Conservation (phyloP, 177 flowering plant genomes). For the Tripterygium wilfordii region DNA sequence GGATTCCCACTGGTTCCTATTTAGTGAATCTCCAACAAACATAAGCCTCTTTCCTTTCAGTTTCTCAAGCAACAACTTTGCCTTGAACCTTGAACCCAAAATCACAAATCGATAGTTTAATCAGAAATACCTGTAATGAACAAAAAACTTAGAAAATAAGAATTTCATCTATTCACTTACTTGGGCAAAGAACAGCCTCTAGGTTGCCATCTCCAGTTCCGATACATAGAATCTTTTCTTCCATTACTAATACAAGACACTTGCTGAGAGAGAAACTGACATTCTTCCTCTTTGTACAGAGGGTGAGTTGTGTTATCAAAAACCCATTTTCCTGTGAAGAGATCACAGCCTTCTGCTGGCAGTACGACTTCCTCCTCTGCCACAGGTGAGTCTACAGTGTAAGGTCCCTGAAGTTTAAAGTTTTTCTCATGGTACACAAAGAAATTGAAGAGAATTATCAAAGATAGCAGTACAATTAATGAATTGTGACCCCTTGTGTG, state of each 20-base stretch:
- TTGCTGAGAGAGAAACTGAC: slow-evolving; percentile 80
- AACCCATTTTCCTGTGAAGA: slow-evolving; percentile 83
- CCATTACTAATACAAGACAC: slow-evolving; percentile 96
- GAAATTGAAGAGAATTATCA: background rate
- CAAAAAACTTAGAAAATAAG: background rate
- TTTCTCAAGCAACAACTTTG: slow-evolving; percentile 69
- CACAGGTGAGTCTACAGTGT: slow-evolving; percentile 28
- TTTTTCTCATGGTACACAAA: background rate
- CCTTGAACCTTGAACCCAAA: slow-evolving; percentile 46
- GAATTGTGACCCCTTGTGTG: too few species aligned
- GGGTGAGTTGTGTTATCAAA: slow-evolving; percentile 71
- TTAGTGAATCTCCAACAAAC: slow-evolving; percentile 97
- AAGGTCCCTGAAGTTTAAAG: slow-evolving; percentile 53
- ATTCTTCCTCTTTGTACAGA: slow-evolving; percentile 75
- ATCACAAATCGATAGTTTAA: background rate
- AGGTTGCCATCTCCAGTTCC: slow-evolving; percentile 98
- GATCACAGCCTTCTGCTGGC: slow-evolving; percentile 75
- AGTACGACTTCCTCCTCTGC: slow-evolving; percentile 35
- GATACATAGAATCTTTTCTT: slow-evolving; percentile 72
- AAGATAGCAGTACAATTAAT: background rate
- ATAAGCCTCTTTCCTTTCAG: slow-evolving; percentile 82
- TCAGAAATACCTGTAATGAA: too few species aligned
- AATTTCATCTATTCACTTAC: too few species aligned
- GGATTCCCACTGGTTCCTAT: slow-evolving; percentile 97
- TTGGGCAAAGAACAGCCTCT: slow-evolving; percentile 81